A percentile compares a stretch with the other conserved stretches of the same genome.
phyloP scores from a whole-genome alignment of 1,284 basidiomycete genomes.

The Cutaneotrichosporon cutaneum region DNA sequence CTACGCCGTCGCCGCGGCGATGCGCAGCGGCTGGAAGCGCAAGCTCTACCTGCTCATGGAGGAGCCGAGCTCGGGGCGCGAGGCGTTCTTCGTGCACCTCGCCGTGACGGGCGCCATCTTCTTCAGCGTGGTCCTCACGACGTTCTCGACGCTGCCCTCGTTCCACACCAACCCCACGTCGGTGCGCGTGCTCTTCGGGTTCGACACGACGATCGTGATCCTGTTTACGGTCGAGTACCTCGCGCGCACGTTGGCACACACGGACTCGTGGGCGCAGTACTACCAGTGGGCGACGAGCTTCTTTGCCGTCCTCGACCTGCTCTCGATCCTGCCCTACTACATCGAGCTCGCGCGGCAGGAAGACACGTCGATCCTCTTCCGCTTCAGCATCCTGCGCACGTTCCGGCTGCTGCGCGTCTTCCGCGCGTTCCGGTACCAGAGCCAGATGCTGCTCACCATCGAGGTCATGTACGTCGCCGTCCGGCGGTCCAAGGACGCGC shows the following conservation, averaged over 20 bases:
- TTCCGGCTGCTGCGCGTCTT: slow-evolving; percentile 82
- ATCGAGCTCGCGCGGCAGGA: slow-evolving; percentile 76
- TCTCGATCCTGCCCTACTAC: slow-evolving; percentile 82
- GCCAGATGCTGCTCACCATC: slow-evolving; percentile 70
- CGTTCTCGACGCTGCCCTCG: slow-evolving; percentile 77
- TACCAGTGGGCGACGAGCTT: slow-evolving; percentile 60
- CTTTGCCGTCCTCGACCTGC: slow-evolving; percentile 77
- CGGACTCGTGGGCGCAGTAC: slow-evolving; percentile 50
- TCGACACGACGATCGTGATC: slow-evolving; percentile 70
- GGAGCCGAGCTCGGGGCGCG: slow-evolving; percentile 48
- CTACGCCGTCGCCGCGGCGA: slow-evolving; percentile 45
- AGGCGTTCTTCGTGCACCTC: slow-evolving; percentile 52
- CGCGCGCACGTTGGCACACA: slow-evolving; percentile 50
- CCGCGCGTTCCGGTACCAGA: slow-evolving; percentile 72
- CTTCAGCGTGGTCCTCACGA: slow-evolving; percentile 71
- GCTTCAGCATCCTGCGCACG: slow-evolving; percentile 75
- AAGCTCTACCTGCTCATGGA: slow-evolving; percentile 53
- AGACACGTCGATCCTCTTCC: slow-evolving; percentile 81
- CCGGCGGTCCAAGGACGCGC: slow-evolving; percentile 75
- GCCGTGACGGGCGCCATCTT: slow-evolving; percentile 49
- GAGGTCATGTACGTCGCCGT: slow-evolving; percentile 92
- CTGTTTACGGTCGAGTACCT: slow-evolving; percentile 72
- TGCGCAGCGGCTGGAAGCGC: slow-evolving; percentile 48
- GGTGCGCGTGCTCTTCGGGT: slow-evolving; percentile 73
- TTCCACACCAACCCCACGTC: slow-evolving; percentile 65